These are phyloP conservation scores for Sporisorium reilianum DNA, from an alignment of 1,284 basidiomycete genomes.

Conservation along the genomic window DNA sequence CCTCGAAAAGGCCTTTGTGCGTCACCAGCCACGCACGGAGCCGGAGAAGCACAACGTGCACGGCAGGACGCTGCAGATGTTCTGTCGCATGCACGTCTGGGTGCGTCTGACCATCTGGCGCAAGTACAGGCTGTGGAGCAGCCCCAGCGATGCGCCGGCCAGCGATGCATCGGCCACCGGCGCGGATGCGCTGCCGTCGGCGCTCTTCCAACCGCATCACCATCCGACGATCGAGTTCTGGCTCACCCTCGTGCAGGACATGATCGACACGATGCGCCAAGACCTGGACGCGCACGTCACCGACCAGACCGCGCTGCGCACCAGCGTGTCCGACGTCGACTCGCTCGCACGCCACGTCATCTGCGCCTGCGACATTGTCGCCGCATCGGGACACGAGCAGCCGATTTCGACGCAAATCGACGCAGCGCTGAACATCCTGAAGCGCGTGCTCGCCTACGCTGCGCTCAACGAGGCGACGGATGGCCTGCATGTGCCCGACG, in stretches of 20 bases:
- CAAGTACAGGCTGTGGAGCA: slow-evolving; percentile 40
- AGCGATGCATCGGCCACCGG: too few species aligned
- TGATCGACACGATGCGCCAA: slow-evolving; percentile 24
- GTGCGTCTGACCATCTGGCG: slow-evolving; percentile 49
- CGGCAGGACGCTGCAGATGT: slow-evolving; percentile 51
- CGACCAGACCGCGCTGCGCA: slow-evolving; percentile 18
- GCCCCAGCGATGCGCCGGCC: background rate
- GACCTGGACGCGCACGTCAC: slow-evolving; percentile 42
- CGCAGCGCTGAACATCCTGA: slow-evolving; percentile 23
- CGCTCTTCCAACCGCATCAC: slow-evolving; percentile 23
- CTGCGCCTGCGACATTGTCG: slow-evolving; percentile 25
- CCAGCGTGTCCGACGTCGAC: slow-evolving; percentile 33
- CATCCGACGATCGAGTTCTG: slow-evolving; percentile 51
- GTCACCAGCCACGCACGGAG: slow-evolving; percentile 38
- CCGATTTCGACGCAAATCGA: slow-evolving; percentile 16
- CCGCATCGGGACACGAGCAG: slow-evolving; percentile 16
- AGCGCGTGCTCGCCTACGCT: slow-evolving; percentile 24
- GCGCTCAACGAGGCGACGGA: slow-evolving; percentile 11
- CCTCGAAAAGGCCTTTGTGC: slow-evolving; percentile 36
- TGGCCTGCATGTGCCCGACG: slow-evolving; percentile 18
- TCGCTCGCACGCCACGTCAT: slow-evolving; percentile 28
- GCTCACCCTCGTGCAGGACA: slow-evolving; percentile 31
- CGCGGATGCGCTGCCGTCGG: background rate
- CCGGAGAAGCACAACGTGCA: slow-evolving; percentile 34
- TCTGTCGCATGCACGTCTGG: slow-evolving; percentile 53